Evolutionary conservation across 345 rosid species (phyloP), one percentile per base, ranked within the genome.

Genomic region (Acer campestre): DNA sequence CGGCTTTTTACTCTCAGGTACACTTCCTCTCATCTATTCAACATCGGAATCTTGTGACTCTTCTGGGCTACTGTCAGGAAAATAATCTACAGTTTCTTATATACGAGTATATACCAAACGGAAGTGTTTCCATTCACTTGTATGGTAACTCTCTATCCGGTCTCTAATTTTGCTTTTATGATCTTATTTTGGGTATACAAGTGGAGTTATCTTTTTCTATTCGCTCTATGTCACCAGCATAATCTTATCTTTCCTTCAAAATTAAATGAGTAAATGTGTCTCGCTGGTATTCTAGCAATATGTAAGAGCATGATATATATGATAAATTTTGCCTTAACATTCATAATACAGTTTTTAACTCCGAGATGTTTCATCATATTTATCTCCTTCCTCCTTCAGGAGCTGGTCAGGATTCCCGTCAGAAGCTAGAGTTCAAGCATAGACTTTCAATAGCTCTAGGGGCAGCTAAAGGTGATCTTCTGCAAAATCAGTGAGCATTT

Each of bases 391-490:
- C 72, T 66, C 68, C 78, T 77, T 85, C 90, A 89, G 95, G 90
- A 76, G 79, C 88, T 77, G 83, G 87, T 81, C 97, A 88, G 80
- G 89, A 79, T 80, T 86, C 96, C 44, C 83, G 85, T 44, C 88
- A 86, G 88, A 91, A 91, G 87, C 89, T 93, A 83, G 99, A 96
- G 80, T 96, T 96, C 95, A 96, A 93, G 85, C 85, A 84, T 80
- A 88, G 99, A 82, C 98, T 95, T 82, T 74, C 93, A 14, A 85
- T 95, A 78, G 91, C 99, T 85, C 89, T 87, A 56, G 97, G 91
- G 91, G 95, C 99, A 71, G 98, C 97, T 86, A 93, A 87, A 96
- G 99, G 99, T 96, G 94, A 87, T 86, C 89, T 80, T 89, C 80
- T 89, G 87, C 93, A 87, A 91, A 90, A 87, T 82, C 90, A 88